Percentiles rank a stretch among this genome's conserved stretches.
Conservation (phyloP, 2,329 filamentous ascomycete genomes). For the Sporothrix luriei region DNA sequence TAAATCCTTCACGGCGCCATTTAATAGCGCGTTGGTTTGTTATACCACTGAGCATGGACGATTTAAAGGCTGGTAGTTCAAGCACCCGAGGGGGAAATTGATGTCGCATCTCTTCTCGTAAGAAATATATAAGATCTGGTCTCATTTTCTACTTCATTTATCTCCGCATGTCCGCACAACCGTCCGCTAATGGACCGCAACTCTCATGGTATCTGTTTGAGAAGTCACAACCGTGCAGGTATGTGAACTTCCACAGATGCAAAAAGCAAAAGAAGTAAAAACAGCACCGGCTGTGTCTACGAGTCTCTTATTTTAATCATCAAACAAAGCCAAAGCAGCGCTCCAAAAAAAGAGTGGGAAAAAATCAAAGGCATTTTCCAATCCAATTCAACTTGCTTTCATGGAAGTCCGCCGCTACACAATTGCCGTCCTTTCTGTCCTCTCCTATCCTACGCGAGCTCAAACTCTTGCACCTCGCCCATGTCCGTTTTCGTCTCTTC, state of each 20-base stretch:
- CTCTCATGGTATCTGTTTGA: too few relatives aligned
- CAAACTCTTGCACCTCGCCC: slow-evolving; percentile 80
- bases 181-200: too few relatives aligned
- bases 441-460: slow-evolving; percentile 59
- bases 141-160: not conserved
- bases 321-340: not conserved
- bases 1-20: slow-evolving; percentile 32
- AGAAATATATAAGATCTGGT: too few relatives aligned
- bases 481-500: slow-evolving; percentile 70
- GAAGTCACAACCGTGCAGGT: not conserved
- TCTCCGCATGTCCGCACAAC: not conserved
- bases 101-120: slow-evolving; percentile 1
- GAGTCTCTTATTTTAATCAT: not conserved
- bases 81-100: slow-evolving; percentile 31
- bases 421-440: not conserved
- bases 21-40: slow-evolving; percentile 34
- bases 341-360: not conserved
- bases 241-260: too few relatives aligned
- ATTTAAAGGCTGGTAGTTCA: slow-evolving; percentile 31
- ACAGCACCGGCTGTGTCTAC: too few relatives aligned
- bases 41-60: slow-evolving; percentile 14
- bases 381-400: not conserved
- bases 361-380: too few relatives aligned
- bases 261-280: too few relatives aligned
- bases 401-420: not conserved